Conservation (phyloP, 2,329 filamentous ascomycete genomes). For the Parastagonospora nodorum region DNA sequence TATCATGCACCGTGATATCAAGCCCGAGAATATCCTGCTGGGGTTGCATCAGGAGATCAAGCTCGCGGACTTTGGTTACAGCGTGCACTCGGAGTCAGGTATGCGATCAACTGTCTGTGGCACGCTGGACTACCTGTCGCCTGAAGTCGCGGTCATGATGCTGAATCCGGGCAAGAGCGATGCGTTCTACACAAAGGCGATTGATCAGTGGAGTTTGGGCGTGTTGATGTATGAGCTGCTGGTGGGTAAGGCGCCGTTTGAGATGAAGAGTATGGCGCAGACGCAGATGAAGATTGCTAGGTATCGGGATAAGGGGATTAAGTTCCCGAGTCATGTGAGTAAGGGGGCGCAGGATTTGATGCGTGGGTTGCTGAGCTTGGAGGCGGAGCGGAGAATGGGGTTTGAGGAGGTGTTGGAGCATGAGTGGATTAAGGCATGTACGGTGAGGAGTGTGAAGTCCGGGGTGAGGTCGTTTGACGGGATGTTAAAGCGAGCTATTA, state of each 20-base stretch:
- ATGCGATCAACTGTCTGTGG: slow-evolving; percentile 89
- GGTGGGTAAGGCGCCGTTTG: slow-evolving; percentile 90
- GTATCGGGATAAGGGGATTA: slow-evolving; percentile 79
- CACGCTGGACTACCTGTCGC: slow-evolving; percentile 90
- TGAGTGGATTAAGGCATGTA: slow-evolving; percentile 82
- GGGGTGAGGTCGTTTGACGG: slow-evolving; percentile 4
- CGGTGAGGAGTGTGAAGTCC: slow-evolving; percentile 2
- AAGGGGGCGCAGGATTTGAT: slow-evolving; percentile 85
- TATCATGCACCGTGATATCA: slow-evolving; percentile 92
- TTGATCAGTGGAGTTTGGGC: slow-evolving; percentile 92
- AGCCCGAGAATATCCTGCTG: slow-evolving; percentile 90
- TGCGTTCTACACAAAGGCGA: slow-evolving; percentile 88
- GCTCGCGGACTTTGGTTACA: slow-evolving; percentile 96
- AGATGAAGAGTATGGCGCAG: slow-evolving; percentile 80
- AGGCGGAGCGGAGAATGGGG: slow-evolving; percentile 85
- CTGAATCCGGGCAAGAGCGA: slow-evolving; percentile 61
- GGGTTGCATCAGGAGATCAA: slow-evolving; percentile 96
- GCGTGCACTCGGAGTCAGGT: slow-evolving; percentile 90
- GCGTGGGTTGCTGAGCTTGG: slow-evolving; percentile 52
- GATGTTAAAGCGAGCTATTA: slow-evolving; percentile 2
- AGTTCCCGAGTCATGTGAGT: slow-evolving; percentile 83
- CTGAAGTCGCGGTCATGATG: slow-evolving; percentile 75
- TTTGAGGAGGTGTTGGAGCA: slow-evolving; percentile 83
- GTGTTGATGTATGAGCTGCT: slow-evolving; percentile 93
- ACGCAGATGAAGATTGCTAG: slow-evolving; percentile 77